A percentile compares a stretch with the other conserved stretches of the same genome.
Evolutionary conservation across 805 yeast genomes (phyloP).

Genomic region (Teunomyces stri): DNA sequence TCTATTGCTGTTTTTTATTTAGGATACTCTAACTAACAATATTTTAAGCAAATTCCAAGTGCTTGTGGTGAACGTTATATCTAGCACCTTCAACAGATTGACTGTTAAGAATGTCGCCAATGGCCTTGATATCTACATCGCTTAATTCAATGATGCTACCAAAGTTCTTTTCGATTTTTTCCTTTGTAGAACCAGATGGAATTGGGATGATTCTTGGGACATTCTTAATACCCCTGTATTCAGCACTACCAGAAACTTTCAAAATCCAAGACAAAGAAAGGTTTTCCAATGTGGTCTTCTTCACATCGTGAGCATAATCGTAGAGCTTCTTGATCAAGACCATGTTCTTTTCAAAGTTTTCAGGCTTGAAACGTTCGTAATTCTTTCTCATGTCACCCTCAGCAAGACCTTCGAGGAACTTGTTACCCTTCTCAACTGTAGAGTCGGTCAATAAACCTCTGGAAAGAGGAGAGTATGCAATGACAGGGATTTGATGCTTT

Average conservation of each 20-base stretch:
- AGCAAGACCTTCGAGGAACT: conserved; percentile 43
- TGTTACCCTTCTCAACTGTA: conserved; percentile 36
- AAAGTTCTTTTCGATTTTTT: conserved; percentile 62
- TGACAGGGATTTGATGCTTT: conserved; percentile 58
- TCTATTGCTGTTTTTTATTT: too few relatives aligned
- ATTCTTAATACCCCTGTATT: conserved; percentile 38
- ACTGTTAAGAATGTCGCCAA: conserved; percentile 44
- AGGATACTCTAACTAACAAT: too few relatives aligned
- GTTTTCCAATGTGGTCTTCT: conserved; percentile 56
- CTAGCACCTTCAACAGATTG: conserved; percentile 56
- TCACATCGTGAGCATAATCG: conserved; percentile 46
- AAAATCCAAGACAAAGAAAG: conserved; percentile 43
- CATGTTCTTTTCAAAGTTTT: conserved; percentile 54
- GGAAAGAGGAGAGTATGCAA: conserved; percentile 83
- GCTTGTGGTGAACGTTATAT: conserved; percentile 33
- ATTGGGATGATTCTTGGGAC: conserved; percentile 68
- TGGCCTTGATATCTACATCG: conserved; percentile 54
- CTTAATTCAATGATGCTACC: conserved; percentile 43
- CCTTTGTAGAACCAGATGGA: conserved; percentile 68
- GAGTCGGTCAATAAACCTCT: conserved; percentile 74
- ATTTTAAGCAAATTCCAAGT: conserved; percentile 3
- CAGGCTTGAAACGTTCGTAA: conserved; percentile 59
- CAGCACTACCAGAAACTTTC: conserved; percentile 64
- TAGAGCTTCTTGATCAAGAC: conserved; percentile 47
- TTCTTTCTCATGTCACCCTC: conserved; percentile 52